phyloP scores from a whole-genome alignment of 2,329 filamentous ascomycete genomes.

The Calonectria hongkongensis region DNA sequence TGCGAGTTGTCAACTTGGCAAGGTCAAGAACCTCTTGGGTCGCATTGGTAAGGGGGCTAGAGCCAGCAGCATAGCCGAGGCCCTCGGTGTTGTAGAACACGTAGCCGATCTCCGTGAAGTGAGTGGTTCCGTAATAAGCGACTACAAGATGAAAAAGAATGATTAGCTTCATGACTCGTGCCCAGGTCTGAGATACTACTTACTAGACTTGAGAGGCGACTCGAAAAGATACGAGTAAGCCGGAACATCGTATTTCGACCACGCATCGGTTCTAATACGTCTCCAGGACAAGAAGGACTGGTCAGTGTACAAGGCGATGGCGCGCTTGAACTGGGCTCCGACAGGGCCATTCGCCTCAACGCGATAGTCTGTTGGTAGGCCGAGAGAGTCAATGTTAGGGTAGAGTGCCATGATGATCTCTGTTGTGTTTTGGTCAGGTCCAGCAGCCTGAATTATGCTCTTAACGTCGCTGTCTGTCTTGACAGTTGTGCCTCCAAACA shows the following conservation, averaged over 20 bases:
- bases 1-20: slow-evolving; percentile 62
- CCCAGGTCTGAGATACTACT: not conserved
- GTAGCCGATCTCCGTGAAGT: slow-evolving; percentile 56
- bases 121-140: slow-evolving; percentile 50
- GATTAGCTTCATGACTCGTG: too few relatives aligned
- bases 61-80: slow-evolving; percentile 53
- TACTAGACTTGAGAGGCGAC: slow-evolving; percentile 53
- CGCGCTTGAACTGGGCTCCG: slow-evolving; percentile 69
- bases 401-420: slow-evolving; percentile 47
- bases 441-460: slow-evolving; percentile 29
- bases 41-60: slow-evolving; percentile 62
- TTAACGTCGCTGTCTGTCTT: slow-evolving; percentile 40
- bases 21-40: slow-evolving; percentile 61
- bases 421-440: slow-evolving; percentile 36
- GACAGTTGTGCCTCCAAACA: slow-evolving; percentile 70
- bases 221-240: slow-evolving; percentile 74
- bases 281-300: slow-evolving; percentile 72
- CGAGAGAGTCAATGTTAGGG: slow-evolving; percentile 49
- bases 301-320: slow-evolving; percentile 72
- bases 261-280: slow-evolving; percentile 71
- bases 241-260: slow-evolving; percentile 67
- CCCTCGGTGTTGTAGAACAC: slow-evolving; percentile 73
- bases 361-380: slow-evolving; percentile 44
- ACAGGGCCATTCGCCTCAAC: slow-evolving; percentile 40
- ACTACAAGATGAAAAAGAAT: not conserved